Evolutionary conservation across 1,139 yeast genomes (phyloP).

Genomic region (Saccharomycopsis hybrid): DNA sequence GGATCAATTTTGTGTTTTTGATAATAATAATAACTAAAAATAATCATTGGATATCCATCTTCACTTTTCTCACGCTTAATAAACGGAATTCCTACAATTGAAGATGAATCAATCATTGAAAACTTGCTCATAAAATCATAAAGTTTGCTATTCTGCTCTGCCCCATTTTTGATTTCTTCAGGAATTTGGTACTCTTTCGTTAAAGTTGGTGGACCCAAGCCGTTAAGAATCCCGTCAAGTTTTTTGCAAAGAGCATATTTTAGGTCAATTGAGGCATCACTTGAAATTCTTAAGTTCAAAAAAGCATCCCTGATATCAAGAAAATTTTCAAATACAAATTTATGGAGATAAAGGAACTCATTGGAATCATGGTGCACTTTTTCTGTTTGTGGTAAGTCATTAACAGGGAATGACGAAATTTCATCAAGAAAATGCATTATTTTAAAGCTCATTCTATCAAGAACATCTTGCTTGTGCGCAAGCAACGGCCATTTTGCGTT

Average conservation of each 20-base stretch:
- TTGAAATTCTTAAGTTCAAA: not conserved
- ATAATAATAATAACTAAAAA: conserved; percentile 46
- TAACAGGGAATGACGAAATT: too few species aligned
- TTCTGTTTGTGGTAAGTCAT: too few species aligned
- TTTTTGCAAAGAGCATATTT: conserved; percentile 10
- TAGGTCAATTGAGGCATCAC: conserved; percentile 23
- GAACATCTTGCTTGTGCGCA: not conserved
- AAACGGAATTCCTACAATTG: conserved; percentile 38
- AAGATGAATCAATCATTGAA: conserved; percentile 48
- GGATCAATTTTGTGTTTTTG: conserved; percentile 41
- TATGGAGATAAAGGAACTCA: conserved; percentile 36
- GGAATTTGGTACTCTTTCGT: conserved; percentile 49
- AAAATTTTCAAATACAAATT: conserved; percentile 32
- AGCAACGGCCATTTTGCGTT: not conserved
- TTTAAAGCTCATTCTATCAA: not conserved
- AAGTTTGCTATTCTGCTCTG: conserved; percentile 39
- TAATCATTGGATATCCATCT: conserved; percentile 61
- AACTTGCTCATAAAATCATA: conserved; percentile 73
- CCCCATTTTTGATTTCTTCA: conserved; percentile 39
- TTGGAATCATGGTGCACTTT: conserved; percentile 1
- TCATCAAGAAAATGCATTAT: too few species aligned
- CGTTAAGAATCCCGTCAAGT: conserved; percentile 30
- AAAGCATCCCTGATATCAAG: conserved; percentile 7
- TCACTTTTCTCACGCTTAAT: conserved; percentile 58
- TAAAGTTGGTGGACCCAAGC: conserved; percentile 39